Base-by-base conservation (phyloP, 768 basidiomycete species). In the Tubosaeta brunneosetosa region DNA sequence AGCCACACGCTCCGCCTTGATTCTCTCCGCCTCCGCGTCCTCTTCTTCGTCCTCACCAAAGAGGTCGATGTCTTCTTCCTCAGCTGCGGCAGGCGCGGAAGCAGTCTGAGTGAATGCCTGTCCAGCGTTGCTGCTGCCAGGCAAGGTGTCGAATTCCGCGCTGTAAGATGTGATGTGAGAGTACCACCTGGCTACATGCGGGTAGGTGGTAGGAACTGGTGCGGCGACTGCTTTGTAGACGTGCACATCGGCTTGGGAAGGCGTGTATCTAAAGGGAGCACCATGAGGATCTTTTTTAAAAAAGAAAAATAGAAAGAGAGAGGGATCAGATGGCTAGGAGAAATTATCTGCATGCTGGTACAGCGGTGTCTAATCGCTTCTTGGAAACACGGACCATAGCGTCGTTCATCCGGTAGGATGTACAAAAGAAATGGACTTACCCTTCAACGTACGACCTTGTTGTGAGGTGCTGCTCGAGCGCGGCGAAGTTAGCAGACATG, bases 321-420 rank as follows among this genome's bases (percentile, higher is more conserved):
- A 64, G 52, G 55, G 47, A 66, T 91, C 89, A 91, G 88, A 82
- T 63, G 69, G 85, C 86, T 81, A 84, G 86, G 77, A 73, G 70
- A 71, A 68, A 61, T 65, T 87, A 63, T 91, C 88, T 75, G 85
- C 88, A 90, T 74, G 69, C 69, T 80, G 76, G 72, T 73, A 72
- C 80, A 83, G 86, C 85, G 88, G 81, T 88, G 86, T 91, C 90
- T 93, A 86, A 77, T 84, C 88, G 84, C 86, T 82, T 83, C 87
- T 91, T 84, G 82, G 90, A 88, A 91, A 91, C 89, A 91, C 90
- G 90, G 89, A 92, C 90, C 91, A 91, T 88, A 88, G 87, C 87
- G 68, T 74, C 67, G 71, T 71, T 89, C 88, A 88, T 91, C 85
- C 79, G 61, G 64, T 54, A 56, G 47, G 55, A 55, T 60, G 22